Percentiles rank a stretch among this genome's conserved stretches.
Conservation (phyloP, 768 basidiomycete species). For the Podaxis sp. region DNA sequence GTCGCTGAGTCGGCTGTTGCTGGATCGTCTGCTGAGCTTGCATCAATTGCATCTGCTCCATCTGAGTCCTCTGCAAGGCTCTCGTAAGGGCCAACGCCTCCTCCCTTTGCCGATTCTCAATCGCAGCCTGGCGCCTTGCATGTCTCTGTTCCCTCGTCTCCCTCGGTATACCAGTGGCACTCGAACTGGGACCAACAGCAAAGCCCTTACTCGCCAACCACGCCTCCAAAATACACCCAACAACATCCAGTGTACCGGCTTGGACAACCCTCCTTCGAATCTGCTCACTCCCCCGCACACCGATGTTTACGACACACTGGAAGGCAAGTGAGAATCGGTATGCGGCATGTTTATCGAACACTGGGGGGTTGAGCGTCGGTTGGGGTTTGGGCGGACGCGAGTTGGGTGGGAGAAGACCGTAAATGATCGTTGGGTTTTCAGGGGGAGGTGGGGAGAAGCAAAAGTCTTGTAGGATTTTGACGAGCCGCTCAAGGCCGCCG, state of each 20-base stretch:
- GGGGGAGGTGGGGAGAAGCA: constrained; percentile 82
- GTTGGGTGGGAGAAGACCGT: constrained; percentile 72
- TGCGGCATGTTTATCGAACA: constrained; percentile 81
- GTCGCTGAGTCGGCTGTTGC: not conserved
- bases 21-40: constrained; percentile 2
- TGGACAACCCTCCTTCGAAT: constrained; percentile 92
- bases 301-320: constrained; percentile 96
- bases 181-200: constrained; percentile 77
- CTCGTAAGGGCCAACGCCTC: constrained; percentile 57
- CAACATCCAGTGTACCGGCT: constrained; percentile 90
- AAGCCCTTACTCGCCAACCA: constrained; percentile 91
- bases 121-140: constrained; percentile 55
- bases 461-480: constrained; percentile 88
- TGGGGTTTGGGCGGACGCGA: constrained; percentile 52
- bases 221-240: constrained; percentile 90
- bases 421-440: constrained; percentile 72
- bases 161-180: constrained; percentile 70
- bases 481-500: constrained; percentile 94
- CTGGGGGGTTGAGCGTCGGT: constrained; percentile 65
- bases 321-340: constrained; percentile 92
- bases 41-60: constrained; percentile 28
- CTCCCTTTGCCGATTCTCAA: constrained; percentile 59
- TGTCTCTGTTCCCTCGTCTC: constrained; percentile 76
- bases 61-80: constrained; percentile 51
- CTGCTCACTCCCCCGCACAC: constrained; percentile 90